A percentile compares a stretch with the other conserved stretches of the same genome.
phyloP scores from a whole-genome alignment of 305 asterid species.

The Withania somnifera region DNA sequence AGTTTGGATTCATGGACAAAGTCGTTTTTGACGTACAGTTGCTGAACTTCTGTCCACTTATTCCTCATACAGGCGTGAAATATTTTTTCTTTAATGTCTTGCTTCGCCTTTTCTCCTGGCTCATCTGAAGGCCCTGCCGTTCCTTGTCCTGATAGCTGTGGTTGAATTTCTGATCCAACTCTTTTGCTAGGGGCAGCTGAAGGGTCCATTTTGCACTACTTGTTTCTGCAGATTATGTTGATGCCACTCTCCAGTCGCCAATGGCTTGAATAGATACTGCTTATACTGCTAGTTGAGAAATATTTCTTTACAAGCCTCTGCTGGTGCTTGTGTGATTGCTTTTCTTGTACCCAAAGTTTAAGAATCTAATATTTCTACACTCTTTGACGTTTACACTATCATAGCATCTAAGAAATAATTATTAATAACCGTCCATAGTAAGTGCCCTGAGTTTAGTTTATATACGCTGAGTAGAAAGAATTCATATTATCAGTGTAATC shows the following conservation, averaged over 20 bases:
- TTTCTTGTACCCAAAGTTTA: neutral
- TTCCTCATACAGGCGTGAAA: conserved; percentile 15
- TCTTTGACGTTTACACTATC: neutral
- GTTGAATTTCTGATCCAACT: neutral
- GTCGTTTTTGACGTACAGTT: neutral
- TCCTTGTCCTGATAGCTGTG: neutral
- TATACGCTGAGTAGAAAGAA: neutral
- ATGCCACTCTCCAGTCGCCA: neutral
- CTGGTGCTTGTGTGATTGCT: neutral
- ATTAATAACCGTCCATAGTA: neutral
- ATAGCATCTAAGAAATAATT: neutral
- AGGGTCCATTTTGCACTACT: neutral
- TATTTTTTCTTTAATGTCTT: neutral
- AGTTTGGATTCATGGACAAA: conserved; percentile 7
- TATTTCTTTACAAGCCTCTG: neutral
- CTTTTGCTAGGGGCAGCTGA: neutral
- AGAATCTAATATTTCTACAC: neutral
- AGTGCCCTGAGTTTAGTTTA: neutral
- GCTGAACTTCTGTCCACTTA: conserved; percentile 13
- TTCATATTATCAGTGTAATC: no score
- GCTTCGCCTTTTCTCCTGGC: neutral
- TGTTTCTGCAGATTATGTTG: neutral
- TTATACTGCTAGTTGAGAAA: neutral
- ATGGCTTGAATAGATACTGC: neutral
- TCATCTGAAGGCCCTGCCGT: neutral